Base-by-base conservation (phyloP, 768 basidiomycete genomes). In the Hypholoma sublateritium region DNA sequence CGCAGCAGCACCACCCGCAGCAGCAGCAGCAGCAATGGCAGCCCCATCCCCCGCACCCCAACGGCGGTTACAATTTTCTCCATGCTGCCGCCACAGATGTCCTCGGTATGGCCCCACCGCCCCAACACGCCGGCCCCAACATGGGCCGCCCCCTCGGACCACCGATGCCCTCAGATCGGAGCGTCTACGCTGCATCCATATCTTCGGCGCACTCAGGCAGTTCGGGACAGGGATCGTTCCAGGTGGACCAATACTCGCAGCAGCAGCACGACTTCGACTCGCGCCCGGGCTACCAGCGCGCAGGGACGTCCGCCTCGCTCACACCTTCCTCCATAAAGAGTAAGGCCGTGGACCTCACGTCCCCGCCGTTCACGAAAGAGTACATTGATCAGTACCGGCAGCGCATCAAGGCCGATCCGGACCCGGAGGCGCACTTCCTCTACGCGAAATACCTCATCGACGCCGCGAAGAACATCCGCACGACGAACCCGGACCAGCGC, bases 381-480 rank as follows among this genome's bases (percentile, higher is more conserved):
- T 97, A 95, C 68, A 95, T 99, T 63, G 97, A 99, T 68, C 89
- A 97, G 69, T 99, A 99, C 74, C 91, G 97, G 17, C 89, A 91
- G 55, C 87, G 97, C 51, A 97, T 99, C 76, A 98, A 98, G 73
- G 89, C 85, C 25, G 97, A 99, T 72, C 95, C 95, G 2, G 97
- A 99, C 69, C 96, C 96, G 0, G 97, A 98, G 71, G 93, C 95
- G 22, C 97, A 98, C 70, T 98, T 98, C 71, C 77, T 89, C 22
- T 99, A 97, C 68, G 93, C 95, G n/a, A 98, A 96, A 74, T 99
- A 98, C 70, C 86, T 99, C 57, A 95, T 99, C 69, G 97, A 98
- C 66, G 97, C 97, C 28, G 97, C 97, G 13, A 94, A 92, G 75
- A 89, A 95, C 71, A 87, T 98, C 60, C 85, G 92, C 16, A 74